A percentile compares a stretch with the other conserved stretches of the same genome.
Evolutionary conservation across 192 early-diverging fungal genomes (phyloP).

Genomic region (Backusella morwellensis): DNA sequence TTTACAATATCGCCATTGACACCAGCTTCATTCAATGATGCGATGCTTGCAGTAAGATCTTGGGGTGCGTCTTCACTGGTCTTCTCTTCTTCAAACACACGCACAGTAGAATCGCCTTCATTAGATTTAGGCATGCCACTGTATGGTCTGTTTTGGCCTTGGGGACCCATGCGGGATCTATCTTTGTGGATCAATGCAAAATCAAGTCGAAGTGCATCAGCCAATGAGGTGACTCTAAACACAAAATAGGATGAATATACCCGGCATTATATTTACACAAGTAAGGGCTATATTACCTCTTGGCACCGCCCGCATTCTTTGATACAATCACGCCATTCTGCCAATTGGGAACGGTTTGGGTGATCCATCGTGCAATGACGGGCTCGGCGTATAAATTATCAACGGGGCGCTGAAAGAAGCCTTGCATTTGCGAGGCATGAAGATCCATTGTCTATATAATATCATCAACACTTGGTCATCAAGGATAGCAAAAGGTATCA

Average conservation of each 20-base stretch:
- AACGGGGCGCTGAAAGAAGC: constrained; percentile 86
- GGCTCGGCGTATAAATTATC: constrained; percentile 97
- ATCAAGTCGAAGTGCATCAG: constrained; percentile 87
- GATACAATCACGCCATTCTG: constrained; percentile 90
- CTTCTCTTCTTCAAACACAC: constrained; percentile 13
- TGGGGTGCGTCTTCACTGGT: background rate
- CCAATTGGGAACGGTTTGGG: constrained; percentile 84
- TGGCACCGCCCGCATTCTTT: constrained; percentile 97
- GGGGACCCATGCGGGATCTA: constrained; percentile 47
- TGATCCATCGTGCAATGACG: constrained; percentile 86
- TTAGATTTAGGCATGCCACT: constrained; percentile 28
- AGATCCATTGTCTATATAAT: constrained; percentile 84
- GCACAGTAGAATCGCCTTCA: constrained; percentile 1
- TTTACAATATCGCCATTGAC: constrained; percentile 25
- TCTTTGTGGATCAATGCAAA: constrained; percentile 97
- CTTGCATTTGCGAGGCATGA: constrained; percentile 91
- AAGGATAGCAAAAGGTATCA: background rate
- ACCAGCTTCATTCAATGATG: constrained; percentile 28
- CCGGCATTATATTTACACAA: background rate
- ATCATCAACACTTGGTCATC: background rate
- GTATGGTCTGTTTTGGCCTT: constrained; percentile 29
- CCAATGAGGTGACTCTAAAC: constrained; percentile 74
- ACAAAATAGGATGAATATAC: background rate
- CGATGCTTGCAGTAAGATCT: constrained; percentile 27
- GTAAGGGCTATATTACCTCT: constrained; percentile 56